Base-by-base conservation (phyloP, 331 rosid species). In the Phaseolus coccineus region DNA sequence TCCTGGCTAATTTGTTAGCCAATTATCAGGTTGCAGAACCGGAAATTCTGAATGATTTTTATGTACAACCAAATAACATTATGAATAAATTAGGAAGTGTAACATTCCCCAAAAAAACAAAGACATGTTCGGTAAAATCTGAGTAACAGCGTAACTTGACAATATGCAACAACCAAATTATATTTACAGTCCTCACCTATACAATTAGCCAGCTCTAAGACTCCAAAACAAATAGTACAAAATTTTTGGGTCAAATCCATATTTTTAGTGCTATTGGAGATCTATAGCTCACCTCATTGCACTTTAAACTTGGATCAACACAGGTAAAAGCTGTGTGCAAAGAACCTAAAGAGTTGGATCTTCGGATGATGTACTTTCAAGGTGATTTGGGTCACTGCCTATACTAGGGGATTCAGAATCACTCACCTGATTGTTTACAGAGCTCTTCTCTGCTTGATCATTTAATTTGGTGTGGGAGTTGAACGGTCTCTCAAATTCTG, bases 401-500 rank as follows among this genome's bases (percentile, higher is more conserved):
- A 69, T 46, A 57, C 31, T 80, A 37, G 85, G 77, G 69, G 85
- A 71, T 69, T 74, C 82, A 39, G 87, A 79, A 80, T 84, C 90
- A 53, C 82, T 78, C 56, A 69, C 46, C 51, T 85, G 88, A 63
- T 84, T 82, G 87, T 72, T 88, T 73, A 50, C 58, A 62, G 73
- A 64, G 81, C 81, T 70, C 68, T 86, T 88, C 59, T 90, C 94
- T 19, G 57, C 90, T n/a, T 71, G 89, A 31, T 86, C 94, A n/a
- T 77, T 69, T 66, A 90, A 61, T 81, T 71, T 90, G 53, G 81
- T 68, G 40, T 81, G 62, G 24, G 91, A 82, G 87, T 85, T 85
- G 80, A 90, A 85, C 48, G 94, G 89, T 76, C 89, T 85, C 87
- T 85, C 90, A 65, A 84, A 85, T 65, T 95, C 99, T 87, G 81